These are phyloP conservation scores for Clausena lansium DNA, from an alignment of 345 rosid genomes.

Conservation along the genomic window DNA sequence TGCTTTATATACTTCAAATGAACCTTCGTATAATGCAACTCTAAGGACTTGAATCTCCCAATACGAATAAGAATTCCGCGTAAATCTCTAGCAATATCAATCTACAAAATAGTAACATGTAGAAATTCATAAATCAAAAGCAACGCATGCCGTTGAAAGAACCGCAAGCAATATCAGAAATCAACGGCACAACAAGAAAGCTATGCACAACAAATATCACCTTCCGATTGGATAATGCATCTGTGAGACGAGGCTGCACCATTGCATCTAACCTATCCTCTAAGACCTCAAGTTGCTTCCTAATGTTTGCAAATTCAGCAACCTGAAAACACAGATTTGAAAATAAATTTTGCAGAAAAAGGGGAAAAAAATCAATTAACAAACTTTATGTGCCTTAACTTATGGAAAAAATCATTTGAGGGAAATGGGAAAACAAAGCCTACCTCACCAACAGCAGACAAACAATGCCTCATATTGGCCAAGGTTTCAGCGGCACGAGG, in stretches of 20 bases:
- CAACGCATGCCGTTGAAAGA: not conserved
- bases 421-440: not conserved
- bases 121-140: conserved; percentile 1
- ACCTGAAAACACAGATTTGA: conserved; percentile 47
- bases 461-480: conserved; percentile 98
- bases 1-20: conserved; percentile 78
- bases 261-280: conserved; percentile 90
- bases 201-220: conserved; percentile 26
- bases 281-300: conserved; percentile 90
- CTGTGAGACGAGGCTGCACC: conserved; percentile 97
- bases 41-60: conserved; percentile 92
- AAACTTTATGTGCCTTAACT: not conserved
- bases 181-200: not conserved
- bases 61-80: conserved; percentile 90
- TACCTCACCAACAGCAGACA: conserved; percentile 99
- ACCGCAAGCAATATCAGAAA: conserved; percentile 1
- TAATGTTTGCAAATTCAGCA: conserved; percentile 95
- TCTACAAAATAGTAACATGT: conserved; percentile 38
- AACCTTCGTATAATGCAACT: conserved; percentile 83
- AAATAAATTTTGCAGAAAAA: not conserved
- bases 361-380: not conserved
- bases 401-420: not conserved
- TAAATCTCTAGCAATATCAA: conserved; percentile 90
- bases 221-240: conserved; percentile 93
- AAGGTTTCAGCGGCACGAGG: conserved; percentile 98